Conservation (phyloP, 164 flowering plant genomes). For the Euptelea pleiosperma region DNA sequence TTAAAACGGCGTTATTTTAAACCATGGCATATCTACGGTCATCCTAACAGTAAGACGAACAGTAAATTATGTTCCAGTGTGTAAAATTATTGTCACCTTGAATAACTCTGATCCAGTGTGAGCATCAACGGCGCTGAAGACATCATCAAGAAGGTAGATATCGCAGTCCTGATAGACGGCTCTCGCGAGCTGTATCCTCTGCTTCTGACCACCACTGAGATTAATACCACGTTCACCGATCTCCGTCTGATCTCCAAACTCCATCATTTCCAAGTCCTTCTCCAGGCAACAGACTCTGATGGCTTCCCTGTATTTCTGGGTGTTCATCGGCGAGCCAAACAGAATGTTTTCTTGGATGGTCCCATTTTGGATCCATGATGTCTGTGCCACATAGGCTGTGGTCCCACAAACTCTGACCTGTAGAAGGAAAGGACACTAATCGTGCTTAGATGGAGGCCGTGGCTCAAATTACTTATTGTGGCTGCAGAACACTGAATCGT, state of each 20-base stretch:
- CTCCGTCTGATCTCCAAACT: slow-evolving; percentile 92
- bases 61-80: too few relatives aligned
- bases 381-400: slow-evolving; percentile 95
- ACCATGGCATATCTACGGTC: too few relatives aligned
- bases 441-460: too few relatives aligned
- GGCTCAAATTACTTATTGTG: too few relatives aligned
- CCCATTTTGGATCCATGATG: slow-evolving; percentile 96
- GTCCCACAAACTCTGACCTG: slow-evolving; percentile 87
- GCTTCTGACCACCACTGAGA: slow-evolving; percentile 98
- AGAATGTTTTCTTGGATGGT: slow-evolving; percentile 90
- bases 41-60: too few relatives aligned
- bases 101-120: slow-evolving; percentile 94
- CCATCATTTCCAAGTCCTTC: slow-evolving; percentile 97
- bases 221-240: slow-evolving; percentile 99
- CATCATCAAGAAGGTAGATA: slow-evolving; percentile 88
- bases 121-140: slow-evolving; percentile 98
- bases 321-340: slow-evolving; percentile 80
- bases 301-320: slow-evolving; percentile 58
- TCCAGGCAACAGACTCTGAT: slow-evolving; percentile 76
- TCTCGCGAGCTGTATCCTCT: slow-evolving; percentile 91
- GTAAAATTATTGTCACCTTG: slow-evolving; percentile 46
- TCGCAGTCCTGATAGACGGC: slow-evolving; percentile 96
- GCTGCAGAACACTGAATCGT: too few relatives aligned
- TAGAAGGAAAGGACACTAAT: background rate
- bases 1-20: too few relatives aligned